Evolutionary conservation across 306 rosid species (phyloP).

Genomic region (Abrus pulchellus): DNA sequence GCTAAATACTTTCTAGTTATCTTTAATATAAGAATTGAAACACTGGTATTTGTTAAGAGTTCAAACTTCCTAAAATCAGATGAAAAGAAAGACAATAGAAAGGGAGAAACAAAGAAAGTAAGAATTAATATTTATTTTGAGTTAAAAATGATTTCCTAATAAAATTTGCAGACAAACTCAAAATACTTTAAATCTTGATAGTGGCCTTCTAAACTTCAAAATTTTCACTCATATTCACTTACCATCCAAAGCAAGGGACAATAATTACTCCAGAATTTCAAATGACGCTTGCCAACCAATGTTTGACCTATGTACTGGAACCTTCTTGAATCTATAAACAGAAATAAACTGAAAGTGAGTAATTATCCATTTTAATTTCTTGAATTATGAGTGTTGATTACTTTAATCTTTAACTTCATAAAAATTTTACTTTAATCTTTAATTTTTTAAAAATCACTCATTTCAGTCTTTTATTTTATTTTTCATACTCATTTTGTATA

Average conservation of each 20-base stretch:
- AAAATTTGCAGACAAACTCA: background rate
- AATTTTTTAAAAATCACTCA: too few species aligned
- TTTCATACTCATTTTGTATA: too few species aligned
- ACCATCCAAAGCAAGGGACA: conserved; percentile 74
- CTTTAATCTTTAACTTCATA: too few species aligned
- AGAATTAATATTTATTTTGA: background rate
- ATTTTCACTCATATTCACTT: conserved; percentile 30
- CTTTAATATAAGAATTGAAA: background rate
- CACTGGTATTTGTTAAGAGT: background rate
- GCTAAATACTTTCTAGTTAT: background rate
- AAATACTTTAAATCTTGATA: background rate
- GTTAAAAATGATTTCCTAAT: background rate
- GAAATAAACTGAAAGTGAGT: background rate
- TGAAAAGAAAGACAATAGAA: background rate
- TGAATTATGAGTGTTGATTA: too few species aligned
- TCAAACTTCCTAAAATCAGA: background rate
- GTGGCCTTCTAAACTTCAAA: background rate
- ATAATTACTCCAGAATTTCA: conserved; percentile 60
- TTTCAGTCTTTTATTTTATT: too few species aligned
- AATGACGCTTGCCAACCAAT: conserved; percentile 65
- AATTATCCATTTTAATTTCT: background rate
- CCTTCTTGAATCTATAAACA: conserved; percentile 67
- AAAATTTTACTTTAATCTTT: too few species aligned
- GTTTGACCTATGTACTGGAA: conserved; percentile 64
- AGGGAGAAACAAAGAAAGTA: background rate